Evolutionary conservation across 306 rosid species (phyloP).

Genomic region (Inga oerstediana): DNA sequence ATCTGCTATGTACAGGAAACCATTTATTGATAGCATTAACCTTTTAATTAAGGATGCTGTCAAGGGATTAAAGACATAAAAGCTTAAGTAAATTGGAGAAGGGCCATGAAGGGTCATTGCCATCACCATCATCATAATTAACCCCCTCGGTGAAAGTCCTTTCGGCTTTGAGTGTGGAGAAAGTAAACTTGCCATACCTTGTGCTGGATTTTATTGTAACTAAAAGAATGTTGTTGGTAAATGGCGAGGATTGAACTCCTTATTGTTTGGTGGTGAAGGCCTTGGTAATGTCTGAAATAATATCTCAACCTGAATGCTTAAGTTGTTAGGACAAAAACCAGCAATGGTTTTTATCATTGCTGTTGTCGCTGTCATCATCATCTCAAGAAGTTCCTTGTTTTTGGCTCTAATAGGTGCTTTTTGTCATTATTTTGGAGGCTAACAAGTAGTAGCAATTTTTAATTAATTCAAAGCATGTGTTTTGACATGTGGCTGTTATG

Average conservation of each 20-base stretch:
- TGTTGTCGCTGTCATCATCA: not conserved
- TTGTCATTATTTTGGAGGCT: constrained; percentile 12
- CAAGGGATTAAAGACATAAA: not conserved
- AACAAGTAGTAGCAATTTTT: constrained; percentile 3
- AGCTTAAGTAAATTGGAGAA: not conserved
- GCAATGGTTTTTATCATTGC: not conserved
- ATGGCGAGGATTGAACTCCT: not conserved
- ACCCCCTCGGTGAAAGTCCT: not conserved
- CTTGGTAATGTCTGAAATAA: not conserved
- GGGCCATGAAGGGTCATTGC: not conserved
- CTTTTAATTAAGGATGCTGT: not conserved
- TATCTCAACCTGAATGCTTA: not conserved
- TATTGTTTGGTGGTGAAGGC: not conserved
- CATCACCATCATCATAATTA: not conserved
- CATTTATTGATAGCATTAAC: not conserved
- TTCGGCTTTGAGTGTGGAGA: not conserved
- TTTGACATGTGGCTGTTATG: not conserved
- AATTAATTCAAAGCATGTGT: constrained; percentile 26
- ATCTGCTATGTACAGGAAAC: constrained; percentile 5
- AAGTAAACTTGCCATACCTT: not conserved
- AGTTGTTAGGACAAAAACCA: not conserved
- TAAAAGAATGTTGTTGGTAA: not conserved
- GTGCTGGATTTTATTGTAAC: not conserved
- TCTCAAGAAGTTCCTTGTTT: not conserved
- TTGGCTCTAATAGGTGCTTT: constrained; percentile 7